A percentile compares a stretch with the other conserved stretches of the same genome.
phyloP scores from a whole-genome alignment of 1,284 basidiomycete species.

The Ustilago xerochloae region DNA sequence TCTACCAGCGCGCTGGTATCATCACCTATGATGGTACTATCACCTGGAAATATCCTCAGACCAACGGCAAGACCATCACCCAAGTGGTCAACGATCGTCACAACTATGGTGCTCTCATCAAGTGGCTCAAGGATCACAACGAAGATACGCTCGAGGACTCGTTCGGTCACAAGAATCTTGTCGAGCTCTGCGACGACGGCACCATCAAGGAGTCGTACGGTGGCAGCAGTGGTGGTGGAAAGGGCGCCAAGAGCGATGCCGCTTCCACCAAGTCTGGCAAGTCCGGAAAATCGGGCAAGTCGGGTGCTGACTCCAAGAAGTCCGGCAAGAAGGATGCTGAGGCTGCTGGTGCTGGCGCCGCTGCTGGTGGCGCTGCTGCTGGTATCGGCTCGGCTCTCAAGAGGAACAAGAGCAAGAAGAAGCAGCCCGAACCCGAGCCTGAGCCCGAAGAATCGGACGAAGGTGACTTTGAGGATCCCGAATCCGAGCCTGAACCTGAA shows the following conservation, averaged over 20 bases:
- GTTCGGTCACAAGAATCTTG: constrained; percentile 51
- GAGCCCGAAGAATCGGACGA: constrained; percentile 32
- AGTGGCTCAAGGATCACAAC: constrained; percentile 64
- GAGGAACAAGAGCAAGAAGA: constrained; percentile 46
- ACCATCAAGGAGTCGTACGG: constrained; percentile 48
- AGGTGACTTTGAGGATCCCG: constrained; percentile 28
- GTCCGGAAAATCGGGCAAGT: constrained; percentile 26
- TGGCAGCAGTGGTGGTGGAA: constrained; percentile 18
- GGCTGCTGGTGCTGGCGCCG: constrained; percentile 32
- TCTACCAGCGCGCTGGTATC: constrained; percentile 64
- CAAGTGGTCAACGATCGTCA: constrained; percentile 62
- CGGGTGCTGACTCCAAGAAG: constrained; percentile 15
- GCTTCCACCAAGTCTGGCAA: constrained; percentile 24
- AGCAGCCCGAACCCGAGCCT: constrained; percentile 42
- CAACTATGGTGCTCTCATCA: constrained; percentile 60
- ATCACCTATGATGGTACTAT: constrained; percentile 60
- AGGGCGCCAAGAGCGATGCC: constrained; percentile 19
- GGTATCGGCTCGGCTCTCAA: constrained; percentile 23
- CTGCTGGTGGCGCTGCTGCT: constrained; percentile 38
- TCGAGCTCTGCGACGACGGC: constrained; percentile 43
- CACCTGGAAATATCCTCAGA: constrained; percentile 66
- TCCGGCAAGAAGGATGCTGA: constrained; percentile 34
- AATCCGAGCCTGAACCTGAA: constrained; percentile 25
- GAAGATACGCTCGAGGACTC: constrained; percentile 66
- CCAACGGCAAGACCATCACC: constrained; percentile 46